These are phyloP conservation scores for Biscutella laevigata DNA, from an alignment of 441 rosid species.

Conservation along the genomic window DNA sequence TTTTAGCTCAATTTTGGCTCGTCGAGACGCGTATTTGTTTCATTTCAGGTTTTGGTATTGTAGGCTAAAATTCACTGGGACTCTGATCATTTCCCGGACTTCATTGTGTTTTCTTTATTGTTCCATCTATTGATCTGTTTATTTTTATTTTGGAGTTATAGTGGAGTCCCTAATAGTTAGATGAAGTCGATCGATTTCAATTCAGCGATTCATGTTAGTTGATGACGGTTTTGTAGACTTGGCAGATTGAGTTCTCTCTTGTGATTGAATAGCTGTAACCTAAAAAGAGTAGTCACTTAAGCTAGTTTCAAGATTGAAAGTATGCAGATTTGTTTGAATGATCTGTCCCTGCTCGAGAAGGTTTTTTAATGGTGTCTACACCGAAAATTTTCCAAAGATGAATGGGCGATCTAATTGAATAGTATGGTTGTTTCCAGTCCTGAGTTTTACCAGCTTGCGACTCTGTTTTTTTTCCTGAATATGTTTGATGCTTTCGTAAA, in stretches of 20 bases:
- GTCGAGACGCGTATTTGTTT: not conserved
- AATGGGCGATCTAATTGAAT: too few relatives aligned
- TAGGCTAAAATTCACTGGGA: not conserved
- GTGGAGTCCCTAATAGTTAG: not conserved
- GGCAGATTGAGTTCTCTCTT: not conserved
- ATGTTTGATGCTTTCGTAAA: slow-evolving; percentile 3
- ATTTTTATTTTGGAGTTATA: not conserved
- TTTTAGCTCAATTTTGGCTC: slow-evolving; percentile 6
- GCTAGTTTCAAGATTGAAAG: slow-evolving; percentile 9
- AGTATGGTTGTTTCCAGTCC: not conserved
- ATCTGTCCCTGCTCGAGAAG: not conserved
- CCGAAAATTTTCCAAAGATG: not conserved
- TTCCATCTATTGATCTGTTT: not conserved
- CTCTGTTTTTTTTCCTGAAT: not conserved
- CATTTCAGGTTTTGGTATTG: slow-evolving; percentile 2
- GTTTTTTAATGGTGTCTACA: too few relatives aligned
- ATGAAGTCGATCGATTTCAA: slow-evolving; percentile 15
- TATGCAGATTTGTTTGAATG: not conserved
- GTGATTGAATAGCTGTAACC: not conserved
- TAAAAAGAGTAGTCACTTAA: not conserved
- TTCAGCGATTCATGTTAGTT: not conserved
- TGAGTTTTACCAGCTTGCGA: not conserved
- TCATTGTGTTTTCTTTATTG: not conserved
- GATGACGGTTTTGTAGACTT: not conserved
- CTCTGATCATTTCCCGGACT: not conserved